These are phyloP conservation scores for Fusarium mangiferae DNA, from an alignment of 2,329 filamentous ascomycete species.

Conservation along the genomic window DNA sequence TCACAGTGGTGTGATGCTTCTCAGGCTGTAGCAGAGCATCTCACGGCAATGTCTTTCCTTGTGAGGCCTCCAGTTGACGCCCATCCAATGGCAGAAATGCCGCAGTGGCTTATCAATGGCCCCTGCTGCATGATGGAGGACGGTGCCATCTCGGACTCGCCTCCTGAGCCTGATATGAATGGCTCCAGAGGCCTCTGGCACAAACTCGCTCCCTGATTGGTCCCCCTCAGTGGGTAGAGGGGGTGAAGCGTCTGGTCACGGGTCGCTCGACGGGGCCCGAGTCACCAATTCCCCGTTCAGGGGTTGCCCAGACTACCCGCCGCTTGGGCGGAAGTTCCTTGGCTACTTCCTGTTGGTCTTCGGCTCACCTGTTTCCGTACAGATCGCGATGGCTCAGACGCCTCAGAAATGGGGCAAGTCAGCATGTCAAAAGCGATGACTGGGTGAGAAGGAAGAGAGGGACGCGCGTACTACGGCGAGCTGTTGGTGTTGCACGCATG, in stretches of 20 bases:
- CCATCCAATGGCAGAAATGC: conserved; percentile 20
- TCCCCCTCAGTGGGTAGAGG: background rate
- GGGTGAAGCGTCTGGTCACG: background rate
- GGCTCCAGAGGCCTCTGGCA: background rate
- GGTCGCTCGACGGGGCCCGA: background rate
- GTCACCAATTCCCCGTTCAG: conserved; percentile 9
- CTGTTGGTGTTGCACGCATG: conserved; percentile 8
- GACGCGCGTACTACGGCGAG: background rate
- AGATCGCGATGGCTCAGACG: background rate
- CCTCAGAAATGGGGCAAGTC: background rate
- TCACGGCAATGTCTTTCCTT: background rate
- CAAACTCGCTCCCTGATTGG: conserved; percentile 7
- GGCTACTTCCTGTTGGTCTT: background rate
- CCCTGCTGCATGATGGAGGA: conserved; percentile 5
- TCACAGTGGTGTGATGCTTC: background rate
- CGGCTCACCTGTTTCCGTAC: background rate
- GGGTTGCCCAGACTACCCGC: background rate
- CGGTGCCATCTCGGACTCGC: background rate
- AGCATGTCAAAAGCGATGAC: background rate
- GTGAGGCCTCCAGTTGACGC: conserved; percentile 1
- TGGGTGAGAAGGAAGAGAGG: background rate
- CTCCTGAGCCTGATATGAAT: background rate
- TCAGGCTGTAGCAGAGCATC: background rate
- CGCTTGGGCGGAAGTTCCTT: background rate
- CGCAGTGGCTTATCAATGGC: conserved; percentile 4